Evolutionary conservation across 2,329 filamentous ascomycete genomes (phyloP).

Genomic region (Teratosphaeria viscida): DNA sequence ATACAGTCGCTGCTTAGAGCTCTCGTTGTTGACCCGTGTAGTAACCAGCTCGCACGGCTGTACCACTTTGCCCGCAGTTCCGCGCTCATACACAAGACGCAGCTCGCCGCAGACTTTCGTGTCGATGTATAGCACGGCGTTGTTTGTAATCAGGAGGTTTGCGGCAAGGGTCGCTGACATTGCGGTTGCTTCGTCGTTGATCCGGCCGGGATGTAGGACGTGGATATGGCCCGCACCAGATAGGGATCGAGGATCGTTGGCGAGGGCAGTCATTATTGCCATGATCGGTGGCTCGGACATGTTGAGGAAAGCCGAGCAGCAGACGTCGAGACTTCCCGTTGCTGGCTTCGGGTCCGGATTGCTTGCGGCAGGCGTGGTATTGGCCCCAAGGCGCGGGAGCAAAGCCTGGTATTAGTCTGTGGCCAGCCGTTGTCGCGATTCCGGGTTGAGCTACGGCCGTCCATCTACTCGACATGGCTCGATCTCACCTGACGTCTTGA

Average conservation of each 20-base stretch:
- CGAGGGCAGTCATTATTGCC: not conserved
- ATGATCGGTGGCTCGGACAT: not conserved
- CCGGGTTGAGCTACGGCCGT: no score
- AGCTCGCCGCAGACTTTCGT: not conserved
- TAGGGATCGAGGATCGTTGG: not conserved
- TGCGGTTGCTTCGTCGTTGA: not conserved
- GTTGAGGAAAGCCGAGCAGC: not conserved
- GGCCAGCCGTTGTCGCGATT: no score
- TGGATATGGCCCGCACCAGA: not conserved
- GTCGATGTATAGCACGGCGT: not conserved
- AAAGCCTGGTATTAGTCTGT: no score
- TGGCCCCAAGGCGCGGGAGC: no score
- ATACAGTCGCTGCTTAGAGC: no score
- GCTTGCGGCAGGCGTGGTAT: no score
- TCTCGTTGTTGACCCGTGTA: no score
- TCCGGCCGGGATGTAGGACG: not conserved
- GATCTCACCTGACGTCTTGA: no score
- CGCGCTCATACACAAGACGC: not conserved
- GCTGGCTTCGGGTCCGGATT: not conserved
- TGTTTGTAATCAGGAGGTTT: not conserved
- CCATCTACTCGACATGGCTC: no score
- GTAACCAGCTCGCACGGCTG: no score
- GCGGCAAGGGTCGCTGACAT: not conserved
- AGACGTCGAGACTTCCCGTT: not conserved
- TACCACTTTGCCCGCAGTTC: not conserved